These are phyloP conservation scores for Conticribra weissflogii DNA, from an alignment of 108 stramenopile species.

Conservation along the genomic window DNA sequence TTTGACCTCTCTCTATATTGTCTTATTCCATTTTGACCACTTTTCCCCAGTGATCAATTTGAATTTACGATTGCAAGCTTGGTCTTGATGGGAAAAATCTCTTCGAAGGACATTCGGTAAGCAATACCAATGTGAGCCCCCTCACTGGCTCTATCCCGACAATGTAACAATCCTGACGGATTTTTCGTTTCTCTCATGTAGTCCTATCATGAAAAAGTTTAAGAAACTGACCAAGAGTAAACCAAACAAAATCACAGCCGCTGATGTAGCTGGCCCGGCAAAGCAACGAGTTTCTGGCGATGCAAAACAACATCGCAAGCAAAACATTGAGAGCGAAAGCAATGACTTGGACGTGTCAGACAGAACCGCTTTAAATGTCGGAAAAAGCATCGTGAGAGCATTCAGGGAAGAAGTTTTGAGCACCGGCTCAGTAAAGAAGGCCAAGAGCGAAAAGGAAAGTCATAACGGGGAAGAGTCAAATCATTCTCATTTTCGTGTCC, in stretches of 20 bases:
- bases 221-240: constrained; percentile 49
- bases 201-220: constrained; percentile 65
- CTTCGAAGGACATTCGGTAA: constrained; percentile 41
- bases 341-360: neutral
- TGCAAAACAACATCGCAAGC: neutral
- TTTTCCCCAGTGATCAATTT: constrained; percentile 41
- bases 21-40: too few species aligned
- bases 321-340: neutral
- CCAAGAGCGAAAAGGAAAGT: too few species aligned
- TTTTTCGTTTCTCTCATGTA: too few species aligned
- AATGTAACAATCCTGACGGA: too few species aligned
- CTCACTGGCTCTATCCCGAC: too few species aligned
- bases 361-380: constrained; percentile 10
- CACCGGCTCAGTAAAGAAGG: too few species aligned
- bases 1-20: too few species aligned
- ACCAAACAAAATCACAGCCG: constrained; percentile 21
- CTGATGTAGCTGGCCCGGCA: constrained; percentile 32
- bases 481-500: constrained; percentile 37
- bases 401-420: constrained; percentile 24
- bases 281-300: constrained; percentile 4
- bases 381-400: constrained; percentile 18
- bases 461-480: neutral
- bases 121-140: too few species aligned
- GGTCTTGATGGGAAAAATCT: constrained; percentile 51
- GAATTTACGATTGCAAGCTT: constrained; percentile 63